phyloP scores from a whole-genome alignment of 768 basidiomycete species.

The Pleurotus giganteus region DNA sequence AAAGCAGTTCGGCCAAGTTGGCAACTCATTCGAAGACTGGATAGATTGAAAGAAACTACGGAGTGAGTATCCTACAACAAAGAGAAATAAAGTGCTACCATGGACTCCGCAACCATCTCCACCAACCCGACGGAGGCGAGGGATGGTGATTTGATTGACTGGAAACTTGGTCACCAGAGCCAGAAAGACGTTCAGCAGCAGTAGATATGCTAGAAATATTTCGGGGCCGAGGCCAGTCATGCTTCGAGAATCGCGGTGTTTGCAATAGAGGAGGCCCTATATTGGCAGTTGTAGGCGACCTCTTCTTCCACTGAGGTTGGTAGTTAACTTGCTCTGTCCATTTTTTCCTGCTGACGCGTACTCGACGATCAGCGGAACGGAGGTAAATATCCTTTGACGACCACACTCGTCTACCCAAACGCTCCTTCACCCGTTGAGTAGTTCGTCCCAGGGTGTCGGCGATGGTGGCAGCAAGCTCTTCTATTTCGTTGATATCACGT shows the following conservation, averaged over 20 bases:
- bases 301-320: slow-evolving; percentile 20
- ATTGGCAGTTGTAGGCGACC: neutral
- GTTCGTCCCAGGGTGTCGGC: slow-evolving; percentile 46
- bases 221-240: neutral
- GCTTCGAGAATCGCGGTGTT: neutral
- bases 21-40: too few relatives aligned
- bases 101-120: too few relatives aligned
- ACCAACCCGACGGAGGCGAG: too few relatives aligned
- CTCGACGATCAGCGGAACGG: slow-evolving; percentile 19
- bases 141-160: too few relatives aligned
- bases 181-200: too few relatives aligned
- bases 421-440: slow-evolving; percentile 66
- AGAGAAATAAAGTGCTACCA: too few relatives aligned
- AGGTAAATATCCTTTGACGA: slow-evolving; percentile 54
- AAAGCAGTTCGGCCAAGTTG: too few relatives aligned
- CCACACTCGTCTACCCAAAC: slow-evolving; percentile 80
- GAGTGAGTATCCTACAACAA: too few relatives aligned
- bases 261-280: slow-evolving; percentile 2
- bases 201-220: too few relatives aligned
- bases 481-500: slow-evolving; percentile 52
- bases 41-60: too few relatives aligned
- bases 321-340: slow-evolving; percentile 58
- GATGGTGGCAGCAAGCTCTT: slow-evolving; percentile 39
- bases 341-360: slow-evolving; percentile 34
- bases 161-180: too few relatives aligned